Base-by-base conservation (phyloP, 768 basidiomycete genomes). In the Pleurotus djamor region DNA sequence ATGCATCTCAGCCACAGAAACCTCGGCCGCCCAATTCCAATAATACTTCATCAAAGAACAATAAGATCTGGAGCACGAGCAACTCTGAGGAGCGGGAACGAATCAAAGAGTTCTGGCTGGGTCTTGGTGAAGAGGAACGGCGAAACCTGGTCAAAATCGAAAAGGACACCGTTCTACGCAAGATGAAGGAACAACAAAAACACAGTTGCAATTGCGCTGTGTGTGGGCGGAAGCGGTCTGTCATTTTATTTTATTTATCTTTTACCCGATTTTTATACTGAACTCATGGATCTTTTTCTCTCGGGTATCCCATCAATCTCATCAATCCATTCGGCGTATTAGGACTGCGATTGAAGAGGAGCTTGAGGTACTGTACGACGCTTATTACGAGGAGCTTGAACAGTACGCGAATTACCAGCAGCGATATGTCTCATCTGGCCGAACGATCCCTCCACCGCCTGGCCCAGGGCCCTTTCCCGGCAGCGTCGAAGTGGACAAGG, bases 101-200 rank as follows among this genome's bases (percentile, higher is more conserved):
- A 64, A 99, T 98, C 77, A 96, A 96, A 74, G 91, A 94, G 67
- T 99, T 98, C 73, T 99, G 96, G 97, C 85, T 98, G 34, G 89
- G 84, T 32, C 82, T 99, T n/a, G 85, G 85, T 33, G 94, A 98
- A 77, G 86, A 89, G 59, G 95, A 98, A 72, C 85, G 97, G 34
- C 78, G 92, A 62, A 90, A 86, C 74, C 84, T 99, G 61, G 94
- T 99, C 77, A 92, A 92, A 81, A 86, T 98, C 68, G 97, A 99
- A 82, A 98, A 98, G 77, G 96, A 98, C 72, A 94, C 94, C 28
- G 96, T 98, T 34, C 77, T 98, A 60, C 86, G 85, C 75, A 98
- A 98, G 85, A 99, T 99, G 95, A 98, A 98, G 80, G 97, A 99
- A 75, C 93, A 98, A 79, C 95, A 98, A 83, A 91, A 92, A 69